Base-by-base conservation (phyloP, 306 rosid species). In the Vigna angularis region DNA sequence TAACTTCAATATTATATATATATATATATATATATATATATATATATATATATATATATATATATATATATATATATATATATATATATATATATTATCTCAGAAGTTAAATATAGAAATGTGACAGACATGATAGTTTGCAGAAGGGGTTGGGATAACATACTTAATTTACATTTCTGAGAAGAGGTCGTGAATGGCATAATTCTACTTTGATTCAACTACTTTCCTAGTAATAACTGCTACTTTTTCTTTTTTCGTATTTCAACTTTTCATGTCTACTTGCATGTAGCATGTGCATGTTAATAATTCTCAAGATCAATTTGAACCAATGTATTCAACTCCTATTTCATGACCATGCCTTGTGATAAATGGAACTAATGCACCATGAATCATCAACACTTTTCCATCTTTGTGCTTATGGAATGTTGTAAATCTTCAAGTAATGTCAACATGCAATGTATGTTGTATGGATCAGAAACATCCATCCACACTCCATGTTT, bases 201-300 rank as follows among this genome's bases (percentile, higher is more conserved):
- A 40, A 7, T 40, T 40, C 44, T 40, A 8, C 3, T 40, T 7
- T 40, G 45, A 20, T 55, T 6, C 61, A 55, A 55, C 61, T 9
- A 20, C 30, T 55, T 53, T 55, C 30, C 16, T 4, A 3, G 16
- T 22, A 56, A 22, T 56, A 24, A 57, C 34, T 57, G n/a, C 9
- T 57, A 3, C 61, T 20, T 55, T 9, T 55, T 10, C 13, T 55
- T 53, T 3, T 53, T 24, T 2, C 7, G 13, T 42, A 56, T 44
- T 38, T 65, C 10, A 40, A 20, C 26, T 22, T 40, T 55, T 22
- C 20, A 55, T 55, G 51, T 61, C 20, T 3, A 4, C 42, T 48
- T 61, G 61, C 49, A 26, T 62, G 71, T 18, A 9, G 47, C 48
- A 75, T 65, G 73, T 51, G 55, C 44, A 36, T 14, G 52, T 76